phyloP scores from a whole-genome alignment of 2,329 filamentous ascomycete genomes.

The Fusarium beomiforme region DNA sequence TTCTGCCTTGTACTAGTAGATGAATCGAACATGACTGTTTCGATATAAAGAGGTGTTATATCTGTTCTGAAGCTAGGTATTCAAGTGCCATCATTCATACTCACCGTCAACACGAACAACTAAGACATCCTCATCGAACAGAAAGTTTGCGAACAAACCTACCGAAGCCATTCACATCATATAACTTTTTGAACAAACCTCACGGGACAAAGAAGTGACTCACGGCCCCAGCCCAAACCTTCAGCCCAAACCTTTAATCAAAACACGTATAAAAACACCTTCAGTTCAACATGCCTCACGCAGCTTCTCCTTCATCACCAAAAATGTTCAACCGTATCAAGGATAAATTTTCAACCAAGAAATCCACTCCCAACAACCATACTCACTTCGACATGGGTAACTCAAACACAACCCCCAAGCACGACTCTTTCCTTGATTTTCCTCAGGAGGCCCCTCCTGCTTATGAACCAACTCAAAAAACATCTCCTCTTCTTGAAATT shows the following conservation, averaged over 20 bases:
- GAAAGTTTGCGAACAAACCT: neutral
- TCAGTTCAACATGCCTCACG: slow-evolving; percentile 11
- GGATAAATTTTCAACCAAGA: slow-evolving; percentile 48
- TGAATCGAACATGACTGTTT: neutral
- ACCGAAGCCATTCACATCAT: neutral
- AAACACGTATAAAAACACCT: neutral
- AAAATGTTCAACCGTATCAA: slow-evolving; percentile 44
- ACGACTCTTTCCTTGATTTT: slow-evolving; percentile 7
- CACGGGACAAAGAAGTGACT: neutral
- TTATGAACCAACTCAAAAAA: slow-evolving; percentile 38
- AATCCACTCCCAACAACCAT: neutral
- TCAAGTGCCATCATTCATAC: neutral
- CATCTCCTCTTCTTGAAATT: slow-evolving; percentile 13
- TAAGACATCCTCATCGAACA: neutral
- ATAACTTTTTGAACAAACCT: neutral
- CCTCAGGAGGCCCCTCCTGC: slow-evolving; percentile 49
- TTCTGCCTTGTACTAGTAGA: neutral
- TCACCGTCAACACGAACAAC: neutral
- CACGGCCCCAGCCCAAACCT: neutral
- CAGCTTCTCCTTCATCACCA: slow-evolving; percentile 13
- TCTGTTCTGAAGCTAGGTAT: too few relatives aligned
- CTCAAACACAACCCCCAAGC: neutral
- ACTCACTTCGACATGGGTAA: slow-evolving; percentile 7
- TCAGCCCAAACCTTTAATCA: neutral
- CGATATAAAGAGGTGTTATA: neutral